phyloP scores from a whole-genome alignment of 2,329 filamentous ascomycete genomes.

The Dothideomycetidae sp. region DNA sequence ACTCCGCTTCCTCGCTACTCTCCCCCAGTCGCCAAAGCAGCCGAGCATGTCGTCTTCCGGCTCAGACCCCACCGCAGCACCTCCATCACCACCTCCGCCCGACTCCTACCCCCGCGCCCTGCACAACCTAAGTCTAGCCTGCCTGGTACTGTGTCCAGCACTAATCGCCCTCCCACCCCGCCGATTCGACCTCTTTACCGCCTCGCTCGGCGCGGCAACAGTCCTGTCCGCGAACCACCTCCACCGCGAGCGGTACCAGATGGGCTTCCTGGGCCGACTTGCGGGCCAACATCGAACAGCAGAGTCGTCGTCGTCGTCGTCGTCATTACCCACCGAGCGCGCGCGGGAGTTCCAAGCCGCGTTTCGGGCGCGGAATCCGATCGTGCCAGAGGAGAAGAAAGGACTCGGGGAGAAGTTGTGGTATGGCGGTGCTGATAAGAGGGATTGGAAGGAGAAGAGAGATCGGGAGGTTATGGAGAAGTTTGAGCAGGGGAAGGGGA shows the following conservation, averaged over 20 bases:
- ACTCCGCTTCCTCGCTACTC: too few relatives aligned
- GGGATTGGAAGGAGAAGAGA: slow-evolving; percentile 31
- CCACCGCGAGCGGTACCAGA: slow-evolving; percentile 27
- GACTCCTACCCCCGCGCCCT: slow-evolving; percentile 20
- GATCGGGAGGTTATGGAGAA: slow-evolving; percentile 32
- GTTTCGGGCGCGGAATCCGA: slow-evolving; percentile 24
- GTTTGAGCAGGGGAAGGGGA: slow-evolving; percentile 24
- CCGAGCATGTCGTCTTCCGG: too few relatives aligned
- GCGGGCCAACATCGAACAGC: slow-evolving; percentile 12
- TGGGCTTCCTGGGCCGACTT: slow-evolving; percentile 24
- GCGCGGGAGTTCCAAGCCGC: slow-evolving; percentile 23
- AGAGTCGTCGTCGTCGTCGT: slow-evolving; percentile 7
- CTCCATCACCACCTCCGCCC: slow-evolving; percentile 8
- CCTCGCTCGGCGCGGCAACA: slow-evolving; percentile 36
- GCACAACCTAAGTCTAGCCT: slow-evolving; percentile 35
- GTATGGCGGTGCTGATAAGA: slow-evolving; percentile 26
- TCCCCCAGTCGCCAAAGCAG: too few relatives aligned
- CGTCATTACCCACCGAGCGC: slow-evolving; percentile 23
- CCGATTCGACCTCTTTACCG: slow-evolving; percentile 47
- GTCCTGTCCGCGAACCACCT: slow-evolving; percentile 38
- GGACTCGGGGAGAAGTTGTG: slow-evolving; percentile 23
- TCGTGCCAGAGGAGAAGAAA: slow-evolving; percentile 17
- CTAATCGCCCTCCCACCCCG: slow-evolving; percentile 44
- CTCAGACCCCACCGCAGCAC: too few relatives aligned
- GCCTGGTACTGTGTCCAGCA: slow-evolving; percentile 39